Evolutionary conservation across 768 basidiomycete genomes (phyloP), one percentile per base, ranked within the genome.

Genomic region (Tulasnella calospora): DNA sequence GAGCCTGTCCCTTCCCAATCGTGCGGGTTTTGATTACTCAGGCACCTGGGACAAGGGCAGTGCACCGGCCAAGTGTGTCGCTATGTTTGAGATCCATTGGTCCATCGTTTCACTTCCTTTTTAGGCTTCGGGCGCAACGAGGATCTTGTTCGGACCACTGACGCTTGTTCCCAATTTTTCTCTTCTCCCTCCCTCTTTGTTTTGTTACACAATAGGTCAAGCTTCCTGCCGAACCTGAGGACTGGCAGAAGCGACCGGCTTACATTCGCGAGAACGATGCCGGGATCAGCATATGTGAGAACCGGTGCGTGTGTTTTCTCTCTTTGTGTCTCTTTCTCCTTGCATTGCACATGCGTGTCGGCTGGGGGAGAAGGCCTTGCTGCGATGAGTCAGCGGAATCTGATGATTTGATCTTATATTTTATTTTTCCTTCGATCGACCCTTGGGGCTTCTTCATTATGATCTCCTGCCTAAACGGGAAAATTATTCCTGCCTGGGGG

Each of bases 221-320:
- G 84, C 87, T 96, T 36, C 94, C 94, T 61, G 94, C 94, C 41
- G 95, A 95, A 73, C 88, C 88, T 79, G 93, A 95, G 82, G 94
- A 96, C 84, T 91, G 90, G 86, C 84, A 90, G 83, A 93, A 91
- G 82, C 87, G 95, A n/a, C 94, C 94, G 1, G 94, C 91, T 5
- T 96, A 94, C 82, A 92, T 96, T 81, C 89, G 84, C 77, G 88
- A 88, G 77, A 95, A 95, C 85, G 90, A 90, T 82, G 92, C 92
- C 4, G 92, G 90, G 10, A 88, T 91, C 79, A 82, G 90, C 7
- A 92, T 95, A 79, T 96, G 94, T 82, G 94, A 95, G 83, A 95
- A 95, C 84, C 87, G 94, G 91, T 91, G 84, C 80, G 87, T 83
- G 67, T 71, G 76, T 77, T 35, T 76, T 71, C 74, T 47, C 47